Base-by-base conservation (phyloP, 2,329 filamentous ascomycete genomes). In the Monilinia fructigena region DNA sequence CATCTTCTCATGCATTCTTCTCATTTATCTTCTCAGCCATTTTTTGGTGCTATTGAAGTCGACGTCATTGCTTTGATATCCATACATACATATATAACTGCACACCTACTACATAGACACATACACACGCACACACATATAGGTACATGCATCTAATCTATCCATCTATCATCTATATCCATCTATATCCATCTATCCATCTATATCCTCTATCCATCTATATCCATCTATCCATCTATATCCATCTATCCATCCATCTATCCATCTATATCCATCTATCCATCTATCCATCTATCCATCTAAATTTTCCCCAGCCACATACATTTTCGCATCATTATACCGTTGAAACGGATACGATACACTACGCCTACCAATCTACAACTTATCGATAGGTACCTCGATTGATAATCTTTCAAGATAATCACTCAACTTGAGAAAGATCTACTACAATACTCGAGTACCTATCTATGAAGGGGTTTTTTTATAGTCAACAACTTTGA, bases 381-480 rank as follows among this genome's bases (percentile, higher is more conserved):
- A n/a, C 63, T 65, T 65, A 60, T 60, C 63, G 47, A 60, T 54
- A 65, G 12, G 42, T 40, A 54, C 23, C 14, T 28, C 4, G 31
- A 35, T 35, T 35, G 31, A 35, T 20, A 28, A 23, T 58, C 55
- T 58, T 58, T 35, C 58, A 42, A 26, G 31, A 18, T 14, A 52
- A 50, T 50, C 20, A 31, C 47, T 48, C 42, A 7, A 35, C 42
- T 45, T 48, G 50, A 8, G 20, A 11, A 35, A 38, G 28, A 4
- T 38, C 45, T 61, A 38, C 31, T 38, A 40, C 16, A 20, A 38
- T 50, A 26, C 31, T 42, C 40, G 40, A 42, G 40, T 5, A 42
- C 12, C 18, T 60, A 40, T 31, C 18, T 60, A 40, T 20, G 45
- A 50, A 35, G 31, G 10, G 14, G 12, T 50, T 26, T 50, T 26